Base-by-base conservation (phyloP, 768 basidiomycete species). In the Phaffia tasmanica region DNA sequence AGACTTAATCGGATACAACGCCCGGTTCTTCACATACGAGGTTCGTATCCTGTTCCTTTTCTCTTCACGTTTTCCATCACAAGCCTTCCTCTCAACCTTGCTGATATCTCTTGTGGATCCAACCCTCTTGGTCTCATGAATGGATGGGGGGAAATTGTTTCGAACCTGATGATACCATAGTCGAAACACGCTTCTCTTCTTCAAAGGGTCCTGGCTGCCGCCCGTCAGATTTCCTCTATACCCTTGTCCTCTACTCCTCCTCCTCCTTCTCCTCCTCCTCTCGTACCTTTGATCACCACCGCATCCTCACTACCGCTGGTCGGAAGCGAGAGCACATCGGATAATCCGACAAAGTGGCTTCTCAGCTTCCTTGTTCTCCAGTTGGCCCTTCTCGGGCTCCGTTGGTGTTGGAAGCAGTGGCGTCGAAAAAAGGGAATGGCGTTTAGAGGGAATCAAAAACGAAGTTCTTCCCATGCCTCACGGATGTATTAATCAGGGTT, bases 391-490 rank as follows among this genome's bases (percentile, higher is more conserved):
- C 49, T 62, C n/a, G 61, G 47, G 5, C 49, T 16, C 19, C 19
- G 35, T 23, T 62, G 61, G 61, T n/a, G 47, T 29, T 62, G 61
- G 61, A 62, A 62, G 25, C 35, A 49, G 48, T 62, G 61, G 61
- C 49, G 49, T 48, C 9, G 29, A 25, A 49, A 32, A 51, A 47
- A 18, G 48, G 53, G 35, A 47, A 49, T 29, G 48, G 25, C 48
- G 48, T 27, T 53, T 47, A 60, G 58, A 47, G 49, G 58, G 89
- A 94, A 83, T 98, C 95, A 27, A 97, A 82, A 11, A 99, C 91
- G 77, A 97, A 99, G 54, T 94, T 85, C 77, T 98, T 95, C 72
- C 91, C 90, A 76, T 93, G 93, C 79, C 98, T 95, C 73, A 42
- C 35, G 35, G 35, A 42, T 42, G 35, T 42, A 42, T 42, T 42